Percentiles rank a stretch among this genome's conserved stretches.
Conservation (phyloP, 768 basidiomycete genomes). For the Hebeloma cylindrosporum region DNA sequence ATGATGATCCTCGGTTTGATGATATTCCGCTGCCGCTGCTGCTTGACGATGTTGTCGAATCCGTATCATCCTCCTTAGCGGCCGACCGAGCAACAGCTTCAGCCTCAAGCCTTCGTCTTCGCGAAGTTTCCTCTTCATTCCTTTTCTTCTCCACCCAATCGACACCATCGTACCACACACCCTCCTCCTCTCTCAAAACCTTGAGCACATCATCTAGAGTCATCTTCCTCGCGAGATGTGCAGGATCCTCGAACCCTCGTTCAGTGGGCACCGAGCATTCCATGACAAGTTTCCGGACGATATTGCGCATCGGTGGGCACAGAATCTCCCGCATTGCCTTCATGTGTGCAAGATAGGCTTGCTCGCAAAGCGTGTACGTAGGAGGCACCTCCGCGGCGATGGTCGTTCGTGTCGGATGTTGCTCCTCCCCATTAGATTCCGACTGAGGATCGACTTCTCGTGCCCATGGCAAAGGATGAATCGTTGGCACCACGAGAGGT, state of each 20-base stretch:
- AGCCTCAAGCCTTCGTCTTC: slow-evolving; percentile 24
- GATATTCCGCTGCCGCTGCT: slow-evolving; percentile 36
- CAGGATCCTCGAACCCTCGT: slow-evolving; percentile 49
- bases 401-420: slow-evolving; percentile 50
- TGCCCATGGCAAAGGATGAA: slow-evolving; percentile 69
- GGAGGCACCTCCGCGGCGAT: slow-evolving; percentile 57
- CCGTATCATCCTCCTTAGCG: slow-evolving; percentile 46
- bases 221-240: slow-evolving; percentile 55
- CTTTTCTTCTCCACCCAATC: slow-evolving; percentile 60
- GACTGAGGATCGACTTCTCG: slow-evolving; percentile 31
- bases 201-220: slow-evolving; percentile 57
- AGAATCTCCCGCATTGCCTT: slow-evolving; percentile 61
- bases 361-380: slow-evolving; percentile 61
- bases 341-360: slow-evolving; percentile 56
- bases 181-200: slow-evolving; percentile 58
- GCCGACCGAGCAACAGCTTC: background rate
- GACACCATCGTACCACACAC: slow-evolving; percentile 71
- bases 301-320: slow-evolving; percentile 64
- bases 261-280: slow-evolving; percentile 48
- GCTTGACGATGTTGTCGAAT: slow-evolving; percentile 39
- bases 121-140: slow-evolving; percentile 36
- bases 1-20: slow-evolving; percentile 38
- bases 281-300: slow-evolving; percentile 65
- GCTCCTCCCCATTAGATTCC: slow-evolving; percentile 22
- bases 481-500: slow-evolving; percentile 35